These are phyloP conservation scores for Theileria parva DNA, from an alignment of 169 alveolate genomes.

Conservation along the genomic window DNA sequence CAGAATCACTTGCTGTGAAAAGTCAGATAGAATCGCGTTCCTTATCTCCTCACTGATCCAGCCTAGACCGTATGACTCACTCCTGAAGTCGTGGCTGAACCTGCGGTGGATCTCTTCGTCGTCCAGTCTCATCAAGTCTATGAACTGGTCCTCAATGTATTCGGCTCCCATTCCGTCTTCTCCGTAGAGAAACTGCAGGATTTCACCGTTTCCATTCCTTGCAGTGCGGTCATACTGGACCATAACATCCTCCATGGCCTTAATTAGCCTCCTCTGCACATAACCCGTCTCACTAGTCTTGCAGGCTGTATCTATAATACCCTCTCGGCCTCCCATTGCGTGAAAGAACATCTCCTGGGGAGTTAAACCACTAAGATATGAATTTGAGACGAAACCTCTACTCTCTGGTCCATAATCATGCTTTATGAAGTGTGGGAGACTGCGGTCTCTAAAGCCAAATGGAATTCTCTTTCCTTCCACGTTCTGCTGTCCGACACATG, in stretches of 20 bases:
- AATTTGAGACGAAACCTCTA: slow-evolving; percentile 98
- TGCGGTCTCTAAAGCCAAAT: slow-evolving; percentile 95
- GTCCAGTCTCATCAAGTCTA: slow-evolving; percentile 90
- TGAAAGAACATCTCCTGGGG: slow-evolving; percentile 99
- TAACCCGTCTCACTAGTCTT: slow-evolving; percentile 99
- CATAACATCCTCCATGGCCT: slow-evolving; percentile 99
- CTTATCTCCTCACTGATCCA: slow-evolving; percentile 78
- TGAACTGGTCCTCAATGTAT: slow-evolving; percentile 95
- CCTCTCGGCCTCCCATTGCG: slow-evolving; percentile 99
- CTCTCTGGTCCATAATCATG: slow-evolving; percentile 99
- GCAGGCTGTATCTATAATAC: slow-evolving; percentile 99
- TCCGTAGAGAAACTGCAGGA: slow-evolving; percentile 98
- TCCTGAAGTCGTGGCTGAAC: slow-evolving; percentile 76
- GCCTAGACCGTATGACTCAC: slow-evolving; percentile 74
- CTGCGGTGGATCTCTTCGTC: slow-evolving; percentile 80
- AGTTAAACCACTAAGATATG: slow-evolving; percentile 94
- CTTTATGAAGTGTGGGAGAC: slow-evolving; percentile 99
- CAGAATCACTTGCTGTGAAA: slow-evolving; percentile 76
- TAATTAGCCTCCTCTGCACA: slow-evolving; percentile 98
- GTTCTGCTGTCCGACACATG: slow-evolving; percentile 99
- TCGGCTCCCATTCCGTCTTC: slow-evolving; percentile 99
- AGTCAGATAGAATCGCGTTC: slow-evolving; percentile 71
- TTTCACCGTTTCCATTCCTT: slow-evolving; percentile 94
- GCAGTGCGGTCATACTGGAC: slow-evolving; percentile 99
- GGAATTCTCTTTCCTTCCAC: slow-evolving; percentile 99